Base-by-base conservation (phyloP, 2,329 filamentous ascomycete species). In the Rasamsonia emersonii region DNA sequence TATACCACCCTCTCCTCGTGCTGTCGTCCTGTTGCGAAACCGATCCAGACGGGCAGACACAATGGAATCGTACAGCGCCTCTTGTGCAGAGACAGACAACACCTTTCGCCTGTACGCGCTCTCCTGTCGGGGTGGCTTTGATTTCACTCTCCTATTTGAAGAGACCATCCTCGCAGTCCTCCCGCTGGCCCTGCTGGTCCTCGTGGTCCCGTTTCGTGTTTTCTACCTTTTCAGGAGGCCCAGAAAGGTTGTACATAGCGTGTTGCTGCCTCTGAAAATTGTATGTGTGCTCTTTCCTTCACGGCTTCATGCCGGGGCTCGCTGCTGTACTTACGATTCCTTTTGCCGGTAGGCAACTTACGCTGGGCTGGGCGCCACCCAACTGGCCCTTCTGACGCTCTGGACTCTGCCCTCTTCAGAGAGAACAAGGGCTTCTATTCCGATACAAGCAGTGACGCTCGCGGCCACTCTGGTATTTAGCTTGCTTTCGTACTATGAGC, bases 71-170 rank as follows among this genome's bases (percentile, higher is more conserved):
- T 34, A 35, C 36, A 40, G 45, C 26, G 24, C 38, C 8, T 45
- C 40, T 32, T 60, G 56, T 44, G 45, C 36, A 14, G 45, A 48
- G 38, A 41, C 54, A 24, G 58, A 61, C 41, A 53, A 60, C 36
- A 49, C 51, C 5, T 44, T 62, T 21, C 49, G 45, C 16, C 49
- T 52, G 33, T 50, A 51, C 37, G 54, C 53, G 8, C 36, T 43
- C 13, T 43, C 45, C 23, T 63, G 59, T 49, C 53, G 58, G 14
- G 53, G 53, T 13, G 53, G 50, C 9, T 64, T 65, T 39, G 63
- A 65, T 35, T 65, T 66, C 39, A 62, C 62, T 14, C 50, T 65
- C 27, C 47, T 66, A n/a, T 66, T 66, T 35, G 62, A 67, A 39
- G 61, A 67, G 35, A 51, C 51, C 2, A 54, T 65, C 20, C 45